Conservation (phyloP, 1,284 basidiomycete species). For the Veloboletus limbatus region DNA sequence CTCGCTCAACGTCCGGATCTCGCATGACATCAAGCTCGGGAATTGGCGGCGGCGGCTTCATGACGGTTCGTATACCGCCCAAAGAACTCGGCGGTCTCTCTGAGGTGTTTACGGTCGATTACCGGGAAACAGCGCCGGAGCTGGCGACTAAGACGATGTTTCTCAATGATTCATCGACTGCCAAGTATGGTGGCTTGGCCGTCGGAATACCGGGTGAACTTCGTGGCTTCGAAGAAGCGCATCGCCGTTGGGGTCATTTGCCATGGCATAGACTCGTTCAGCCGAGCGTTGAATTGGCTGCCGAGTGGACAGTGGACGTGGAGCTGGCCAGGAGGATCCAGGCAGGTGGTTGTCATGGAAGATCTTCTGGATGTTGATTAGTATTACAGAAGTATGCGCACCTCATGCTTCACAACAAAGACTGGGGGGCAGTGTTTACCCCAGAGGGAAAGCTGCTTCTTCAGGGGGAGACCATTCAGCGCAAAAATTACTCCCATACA, state of each 20-base stretch:
- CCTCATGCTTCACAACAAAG: conserved; percentile 72
- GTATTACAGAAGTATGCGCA: conserved; percentile 44
- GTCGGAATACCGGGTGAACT: conserved; percentile 88
- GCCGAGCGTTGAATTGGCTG: conserved; percentile 73
- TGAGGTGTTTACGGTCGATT: conserved; percentile 78
- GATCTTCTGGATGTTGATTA: conserved; percentile 12
- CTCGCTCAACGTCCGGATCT: conserved; percentile 1
- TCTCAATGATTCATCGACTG: conserved; percentile 43
- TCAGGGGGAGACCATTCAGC: conserved; percentile 71
- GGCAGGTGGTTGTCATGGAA: conserved; percentile 39
- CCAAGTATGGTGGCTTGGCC: conserved; percentile 74
- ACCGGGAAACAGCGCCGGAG: conserved; percentile 83
- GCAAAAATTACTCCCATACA: conserved; percentile 69
- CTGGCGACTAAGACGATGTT: conserved; percentile 78
- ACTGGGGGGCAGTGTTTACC: conserved; percentile 81
- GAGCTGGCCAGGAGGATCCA: conserved; percentile 75
- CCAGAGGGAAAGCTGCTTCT: conserved; percentile 69
- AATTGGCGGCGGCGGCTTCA: conserved; percentile 91
- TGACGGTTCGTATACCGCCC: conserved; percentile 80
- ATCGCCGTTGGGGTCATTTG: conserved; percentile 75
- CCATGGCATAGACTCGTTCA: conserved; percentile 76
- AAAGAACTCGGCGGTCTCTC: conserved; percentile 42
- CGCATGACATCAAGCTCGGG: conserved; percentile 64
- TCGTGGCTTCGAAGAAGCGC: conserved; percentile 77
- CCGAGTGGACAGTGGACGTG: conserved; percentile 71